Percentiles rank a stretch among this genome's conserved stretches.
Evolutionary conservation across 257 asterid species (phyloP).

Genomic region (Paraleonurus japonicus): DNA sequence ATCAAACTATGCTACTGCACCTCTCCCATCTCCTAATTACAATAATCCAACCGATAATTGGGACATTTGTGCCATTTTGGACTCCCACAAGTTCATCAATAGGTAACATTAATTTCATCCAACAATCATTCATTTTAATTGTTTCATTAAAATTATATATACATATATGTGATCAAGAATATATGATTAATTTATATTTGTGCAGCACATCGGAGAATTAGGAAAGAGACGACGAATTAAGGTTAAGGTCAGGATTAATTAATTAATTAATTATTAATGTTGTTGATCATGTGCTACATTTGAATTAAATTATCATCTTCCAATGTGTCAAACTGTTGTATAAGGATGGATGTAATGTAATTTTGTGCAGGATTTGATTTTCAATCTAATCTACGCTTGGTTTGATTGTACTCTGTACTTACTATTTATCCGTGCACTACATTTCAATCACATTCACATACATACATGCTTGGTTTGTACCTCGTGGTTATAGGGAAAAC

Average conservation of each 20-base stretch:
- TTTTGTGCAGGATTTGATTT: conserved; percentile 25
- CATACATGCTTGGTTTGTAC: conserved; percentile 1
- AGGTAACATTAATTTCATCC: conserved; percentile 31
- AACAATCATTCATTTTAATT: background rate
- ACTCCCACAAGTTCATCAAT: conserved; percentile 36
- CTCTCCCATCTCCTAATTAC: conserved; percentile 22
- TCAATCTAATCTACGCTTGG: conserved; percentile 17
- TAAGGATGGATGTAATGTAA: conserved; percentile 22
- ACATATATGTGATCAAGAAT: background rate
- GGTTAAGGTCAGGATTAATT: conserved; percentile 7
- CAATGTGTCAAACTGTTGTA: background rate
- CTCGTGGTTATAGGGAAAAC: conserved; percentile 18
- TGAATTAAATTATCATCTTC: background rate
- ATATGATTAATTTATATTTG: background rate
- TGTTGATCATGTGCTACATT: background rate
- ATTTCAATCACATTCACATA: conserved; percentile 15
- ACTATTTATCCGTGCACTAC: conserved; percentile 18
- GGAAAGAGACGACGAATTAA: conserved; percentile 4
- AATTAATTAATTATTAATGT: background rate
- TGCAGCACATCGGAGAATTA: conserved; percentile 30
- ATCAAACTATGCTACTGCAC: conserved; percentile 25
- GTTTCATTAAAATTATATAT: too few relatives aligned
- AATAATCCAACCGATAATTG: conserved; percentile 26
- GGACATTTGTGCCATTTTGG: conserved; percentile 38
- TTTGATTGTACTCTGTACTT: conserved; percentile 16